Percentiles rank a stretch among this genome's conserved stretches.
These are phyloP conservation scores for Akanthomyces dipterigenus DNA, from an alignment of 2,329 filamentous ascomycete species.

Conservation along the genomic window DNA sequence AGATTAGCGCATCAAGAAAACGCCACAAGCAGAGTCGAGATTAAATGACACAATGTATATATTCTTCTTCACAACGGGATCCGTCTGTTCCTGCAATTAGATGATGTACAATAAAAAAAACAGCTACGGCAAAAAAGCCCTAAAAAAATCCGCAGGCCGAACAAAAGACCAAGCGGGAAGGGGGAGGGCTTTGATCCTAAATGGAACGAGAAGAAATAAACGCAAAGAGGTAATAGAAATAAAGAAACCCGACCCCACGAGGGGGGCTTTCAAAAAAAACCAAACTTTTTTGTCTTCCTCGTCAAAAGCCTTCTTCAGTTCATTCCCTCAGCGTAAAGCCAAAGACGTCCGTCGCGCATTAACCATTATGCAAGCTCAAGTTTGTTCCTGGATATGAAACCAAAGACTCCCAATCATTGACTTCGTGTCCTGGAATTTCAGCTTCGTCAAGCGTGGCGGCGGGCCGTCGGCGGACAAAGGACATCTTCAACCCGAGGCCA, in stretches of 20 bases:
- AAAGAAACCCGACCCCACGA: slow-evolving; percentile 3
- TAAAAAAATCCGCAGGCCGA: neutral
- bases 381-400: slow-evolving; percentile 3
- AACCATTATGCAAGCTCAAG: slow-evolving; percentile 1
- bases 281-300: slow-evolving; percentile 11
- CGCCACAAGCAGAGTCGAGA: neutral
- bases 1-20: neutral
- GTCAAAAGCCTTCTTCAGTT: slow-evolving; percentile 5
- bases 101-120: slow-evolving; percentile 23
- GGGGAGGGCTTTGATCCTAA: slow-evolving; percentile 1
- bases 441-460: slow-evolving; percentile 1
- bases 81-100: slow-evolving; percentile 18
- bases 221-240: neutral
- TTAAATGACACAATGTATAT: slow-evolving; percentile 12
- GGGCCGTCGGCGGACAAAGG: neutral
- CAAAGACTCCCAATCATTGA: slow-evolving; percentile 8
- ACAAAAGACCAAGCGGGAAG: neutral
- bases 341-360: slow-evolving; percentile 6
- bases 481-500: neutral
- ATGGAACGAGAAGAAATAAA: slow-evolving; percentile 8
- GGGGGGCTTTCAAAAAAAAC: neutral
- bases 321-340: slow-evolving; percentile 4
- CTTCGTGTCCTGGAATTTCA: slow-evolving; percentile 6
- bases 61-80: slow-evolving; percentile 12
- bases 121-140: slow-evolving; percentile 21